These are phyloP conservation scores for Nymphaea colorata DNA, from an alignment of 164 flowering plant species.

Conservation along the genomic window DNA sequence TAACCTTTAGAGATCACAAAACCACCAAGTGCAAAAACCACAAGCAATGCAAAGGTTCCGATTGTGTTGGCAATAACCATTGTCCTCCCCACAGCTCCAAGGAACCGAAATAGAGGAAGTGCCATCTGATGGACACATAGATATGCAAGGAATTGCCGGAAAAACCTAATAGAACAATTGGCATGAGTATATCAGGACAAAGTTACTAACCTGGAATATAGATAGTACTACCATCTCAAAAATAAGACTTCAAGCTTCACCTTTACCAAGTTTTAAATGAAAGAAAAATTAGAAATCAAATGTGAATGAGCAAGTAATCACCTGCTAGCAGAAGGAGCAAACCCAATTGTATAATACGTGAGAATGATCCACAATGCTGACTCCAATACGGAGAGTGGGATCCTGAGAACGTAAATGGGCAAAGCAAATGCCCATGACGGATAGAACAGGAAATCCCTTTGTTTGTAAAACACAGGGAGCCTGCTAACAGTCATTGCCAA, in stretches of 20 bases:
- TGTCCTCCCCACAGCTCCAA: slow-evolving; percentile 43
- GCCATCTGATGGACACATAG: slow-evolving; percentile 41
- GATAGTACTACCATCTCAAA: background rate
- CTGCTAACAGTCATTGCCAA: slow-evolving; percentile 39
- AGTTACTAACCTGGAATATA: background rate
- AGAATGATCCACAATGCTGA: slow-evolving; percentile 41
- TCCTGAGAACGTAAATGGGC: slow-evolving; percentile 47
- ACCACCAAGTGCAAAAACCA: slow-evolving; percentile 54
- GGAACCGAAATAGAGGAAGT: slow-evolving; percentile 41
- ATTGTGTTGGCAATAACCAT: slow-evolving; percentile 32
- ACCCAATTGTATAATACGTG: slow-evolving; percentile 46
- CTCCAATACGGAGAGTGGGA: slow-evolving; percentile 45
- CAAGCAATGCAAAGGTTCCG: slow-evolving; percentile 33
- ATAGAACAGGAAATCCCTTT: slow-evolving; percentile 43
- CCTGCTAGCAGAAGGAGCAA: slow-evolving; percentile 42
- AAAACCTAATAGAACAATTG: slow-evolving; percentile 21
- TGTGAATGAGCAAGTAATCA: slow-evolving; percentile 1
- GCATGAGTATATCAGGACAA: background rate
- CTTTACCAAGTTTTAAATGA: background rate
- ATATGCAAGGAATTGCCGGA: slow-evolving; percentile 36
- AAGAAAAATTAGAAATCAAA: background rate
- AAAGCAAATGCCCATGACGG: slow-evolving; percentile 61
- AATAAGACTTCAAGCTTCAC: background rate
- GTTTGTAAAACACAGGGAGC: slow-evolving; percentile 59
- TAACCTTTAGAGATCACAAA: slow-evolving; percentile 49